A percentile compares a stretch with the other conserved stretches of the same genome.
phyloP scores from a whole-genome alignment of 192 early-diverging fungal genomes.

The Gaertneriomyces semiglobifer region DNA sequence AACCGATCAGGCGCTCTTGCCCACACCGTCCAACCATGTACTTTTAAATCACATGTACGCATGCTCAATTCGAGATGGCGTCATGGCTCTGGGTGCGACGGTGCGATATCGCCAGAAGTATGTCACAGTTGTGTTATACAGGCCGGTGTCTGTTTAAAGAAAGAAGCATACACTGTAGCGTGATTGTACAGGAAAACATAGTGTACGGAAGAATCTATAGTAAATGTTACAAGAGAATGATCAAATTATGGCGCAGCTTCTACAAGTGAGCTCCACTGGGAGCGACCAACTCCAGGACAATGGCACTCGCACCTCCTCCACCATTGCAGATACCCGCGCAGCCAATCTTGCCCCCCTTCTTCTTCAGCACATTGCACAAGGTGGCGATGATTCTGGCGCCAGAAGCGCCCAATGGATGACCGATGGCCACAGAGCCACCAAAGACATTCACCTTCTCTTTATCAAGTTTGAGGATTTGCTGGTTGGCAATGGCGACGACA shows the following conservation, averaged over 20 bases:
- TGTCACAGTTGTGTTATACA: conserved; percentile 15
- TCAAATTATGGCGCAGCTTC: no score
- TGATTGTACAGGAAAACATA: no score
- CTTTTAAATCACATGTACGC: conserved; percentile 95
- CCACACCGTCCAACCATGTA: conserved; percentile 82
- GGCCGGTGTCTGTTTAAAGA: neutral
- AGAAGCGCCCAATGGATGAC: conserved; percentile 97
- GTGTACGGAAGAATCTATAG: no score
- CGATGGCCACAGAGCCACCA: conserved; percentile 93
- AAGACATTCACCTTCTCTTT: conserved; percentile 84
- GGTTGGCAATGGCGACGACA: conserved; percentile 89
- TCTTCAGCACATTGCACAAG: conserved; percentile 67
- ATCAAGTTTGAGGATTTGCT: conserved; percentile 69
- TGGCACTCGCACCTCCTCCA: conserved; percentile 85
- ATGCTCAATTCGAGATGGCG: conserved; percentile 90
- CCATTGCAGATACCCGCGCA: conserved; percentile 96
- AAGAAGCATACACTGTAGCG: neutral
- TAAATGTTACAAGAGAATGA: no score
- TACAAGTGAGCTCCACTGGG: no score
- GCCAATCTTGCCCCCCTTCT: conserved; percentile 68
- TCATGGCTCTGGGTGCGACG: conserved; percentile 90
- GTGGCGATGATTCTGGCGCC: conserved; percentile 88
- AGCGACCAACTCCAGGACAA: conserved; percentile 61
- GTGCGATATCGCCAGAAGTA: conserved; percentile 88
- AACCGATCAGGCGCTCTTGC: conserved; percentile 78